These are phyloP conservation scores for Penicillium goetzii DNA, from an alignment of 495 filamentous ascomycete genomes.

Conservation along the genomic window DNA sequence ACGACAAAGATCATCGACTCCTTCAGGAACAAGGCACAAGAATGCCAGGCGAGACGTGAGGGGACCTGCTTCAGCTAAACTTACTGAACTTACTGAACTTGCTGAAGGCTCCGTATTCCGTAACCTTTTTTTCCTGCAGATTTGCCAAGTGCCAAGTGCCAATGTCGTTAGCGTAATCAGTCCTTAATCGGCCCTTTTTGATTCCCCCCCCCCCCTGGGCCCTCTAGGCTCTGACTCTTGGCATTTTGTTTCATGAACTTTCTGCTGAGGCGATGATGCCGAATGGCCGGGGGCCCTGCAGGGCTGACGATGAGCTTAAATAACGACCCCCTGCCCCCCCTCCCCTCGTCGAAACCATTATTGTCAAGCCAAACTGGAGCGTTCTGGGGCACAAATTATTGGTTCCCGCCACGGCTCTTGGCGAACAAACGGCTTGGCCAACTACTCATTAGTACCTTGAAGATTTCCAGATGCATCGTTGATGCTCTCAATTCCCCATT, in stretches of 20 bases:
- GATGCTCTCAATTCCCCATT: background rate
- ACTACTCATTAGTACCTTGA: background rate
- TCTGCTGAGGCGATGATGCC: background rate
- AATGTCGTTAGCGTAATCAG: constrained; percentile 1
- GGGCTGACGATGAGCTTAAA: constrained; percentile 25
- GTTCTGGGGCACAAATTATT: background rate
- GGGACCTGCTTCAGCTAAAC: constrained; percentile 9
- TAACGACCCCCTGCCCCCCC: background rate
- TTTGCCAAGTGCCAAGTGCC: background rate
- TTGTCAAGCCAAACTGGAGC: background rate
- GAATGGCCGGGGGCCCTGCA: constrained; percentile 6
- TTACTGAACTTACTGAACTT: background rate
- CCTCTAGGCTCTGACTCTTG: no score
- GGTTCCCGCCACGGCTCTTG: background rate
- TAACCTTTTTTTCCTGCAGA: background rate
- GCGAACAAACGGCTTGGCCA: background rate
- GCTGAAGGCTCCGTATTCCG: no score
- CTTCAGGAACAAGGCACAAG: background rate
- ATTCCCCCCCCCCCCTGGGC: background rate
- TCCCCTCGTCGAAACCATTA: no score
- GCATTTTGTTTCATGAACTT: no score
- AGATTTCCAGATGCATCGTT: background rate
- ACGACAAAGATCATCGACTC: background rate
- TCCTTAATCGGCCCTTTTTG: background rate
- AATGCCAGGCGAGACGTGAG: constrained; percentile 29